These are phyloP conservation scores for Zarea fungicola DNA, from an alignment of 2,329 filamentous ascomycete genomes.

Conservation along the genomic window DNA sequence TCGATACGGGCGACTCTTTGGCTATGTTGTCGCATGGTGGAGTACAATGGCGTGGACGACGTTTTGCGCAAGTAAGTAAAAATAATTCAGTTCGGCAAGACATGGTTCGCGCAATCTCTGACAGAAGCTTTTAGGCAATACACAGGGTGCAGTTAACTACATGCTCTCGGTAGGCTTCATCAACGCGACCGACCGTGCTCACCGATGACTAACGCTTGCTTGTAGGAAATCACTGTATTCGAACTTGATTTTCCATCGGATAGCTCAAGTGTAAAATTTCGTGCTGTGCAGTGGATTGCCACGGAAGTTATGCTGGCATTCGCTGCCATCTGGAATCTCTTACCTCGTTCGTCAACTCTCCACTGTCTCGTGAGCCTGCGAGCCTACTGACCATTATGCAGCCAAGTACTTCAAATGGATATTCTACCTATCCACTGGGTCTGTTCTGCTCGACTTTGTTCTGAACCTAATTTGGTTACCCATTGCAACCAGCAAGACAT, in stretches of 20 bases:
- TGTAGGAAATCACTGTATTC: slow-evolving; percentile 54
- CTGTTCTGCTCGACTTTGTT: slow-evolving; percentile 53
- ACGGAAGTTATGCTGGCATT: slow-evolving; percentile 46
- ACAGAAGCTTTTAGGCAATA: slow-evolving; percentile 33
- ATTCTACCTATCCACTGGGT: slow-evolving; percentile 43
- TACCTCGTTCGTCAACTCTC: slow-evolving; percentile 40
- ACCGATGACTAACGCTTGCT: background rate
- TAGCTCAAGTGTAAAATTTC: slow-evolving; percentile 47
- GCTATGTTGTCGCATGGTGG: slow-evolving; percentile 61
- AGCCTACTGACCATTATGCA: slow-evolving; percentile 16
- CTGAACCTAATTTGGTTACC: slow-evolving; percentile 58
- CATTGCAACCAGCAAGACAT: slow-evolving; percentile 49
- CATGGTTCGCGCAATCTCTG: background rate
- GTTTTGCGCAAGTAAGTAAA: slow-evolving; percentile 42
- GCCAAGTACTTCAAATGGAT: slow-evolving; percentile 42
- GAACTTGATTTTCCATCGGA: slow-evolving; percentile 50
- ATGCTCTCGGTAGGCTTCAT: slow-evolving; percentile 41
- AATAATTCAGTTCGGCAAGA: background rate
- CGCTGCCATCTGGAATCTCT: slow-evolving; percentile 44
- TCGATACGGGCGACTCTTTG: slow-evolving; percentile 49
- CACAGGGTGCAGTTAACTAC: slow-evolving; percentile 46
- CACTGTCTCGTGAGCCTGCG: background rate
- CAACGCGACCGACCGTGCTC: background rate
- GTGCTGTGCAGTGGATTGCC: slow-evolving; percentile 56
- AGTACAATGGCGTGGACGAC: slow-evolving; percentile 58